A percentile compares a stretch with the other conserved stretches of the same genome.
Evolutionary conservation across 2,329 filamentous ascomycete species (phyloP).

Genomic region (Septoria linicola): DNA sequence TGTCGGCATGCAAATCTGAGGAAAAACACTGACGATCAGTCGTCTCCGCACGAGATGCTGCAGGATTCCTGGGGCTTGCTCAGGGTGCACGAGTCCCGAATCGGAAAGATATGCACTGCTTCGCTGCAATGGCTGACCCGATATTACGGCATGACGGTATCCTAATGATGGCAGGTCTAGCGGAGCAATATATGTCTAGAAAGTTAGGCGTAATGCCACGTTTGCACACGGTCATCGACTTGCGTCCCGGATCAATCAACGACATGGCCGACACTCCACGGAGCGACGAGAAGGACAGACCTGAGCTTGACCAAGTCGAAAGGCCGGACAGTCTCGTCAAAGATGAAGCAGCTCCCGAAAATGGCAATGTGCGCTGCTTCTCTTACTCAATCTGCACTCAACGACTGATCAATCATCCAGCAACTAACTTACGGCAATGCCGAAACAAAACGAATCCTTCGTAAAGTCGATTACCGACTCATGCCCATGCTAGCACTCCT

Average conservation of each 20-base stretch:
- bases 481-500: constrained; percentile 46
- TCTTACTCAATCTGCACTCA: too few relatives aligned
- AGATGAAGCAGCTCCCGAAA: not conserved
- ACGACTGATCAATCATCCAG: too few relatives aligned
- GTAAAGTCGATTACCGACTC: constrained; percentile 43
- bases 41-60: not conserved
- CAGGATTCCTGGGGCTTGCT: too few relatives aligned
- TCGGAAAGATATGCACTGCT: too few relatives aligned
- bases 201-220: too few relatives aligned
- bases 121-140: not conserved
- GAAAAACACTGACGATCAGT: not conserved
- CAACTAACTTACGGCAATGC: constrained; percentile 5
- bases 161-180: not conserved
- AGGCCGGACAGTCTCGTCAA: not conserved
- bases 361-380: not conserved
- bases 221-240: too few relatives aligned
- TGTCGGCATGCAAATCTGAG: too few relatives aligned
- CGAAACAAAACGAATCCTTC: constrained; percentile 48
- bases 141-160: not conserved
- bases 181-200: not conserved
- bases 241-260: too few relatives aligned
- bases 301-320: not conserved
- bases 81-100: too few relatives aligned
- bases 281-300: not conserved
- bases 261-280: not conserved